Conservation (phyloP, 495 filamentous ascomycete genomes). For the Staphylotrichum tortipilum region DNA sequence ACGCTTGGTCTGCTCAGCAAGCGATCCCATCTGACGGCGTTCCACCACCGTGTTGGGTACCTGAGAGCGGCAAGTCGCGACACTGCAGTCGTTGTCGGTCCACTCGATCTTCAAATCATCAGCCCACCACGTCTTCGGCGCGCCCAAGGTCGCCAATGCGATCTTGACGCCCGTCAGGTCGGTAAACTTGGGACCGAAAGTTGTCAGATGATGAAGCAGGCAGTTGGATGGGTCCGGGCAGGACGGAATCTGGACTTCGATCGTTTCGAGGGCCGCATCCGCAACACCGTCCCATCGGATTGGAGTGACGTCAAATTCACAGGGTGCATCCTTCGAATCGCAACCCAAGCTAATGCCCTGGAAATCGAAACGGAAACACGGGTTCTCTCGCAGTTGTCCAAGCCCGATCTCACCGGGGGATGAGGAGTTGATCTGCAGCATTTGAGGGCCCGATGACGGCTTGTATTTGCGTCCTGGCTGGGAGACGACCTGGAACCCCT, state of each 20-base stretch:
- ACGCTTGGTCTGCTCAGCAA: slow-evolving; percentile 2
- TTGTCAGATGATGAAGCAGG: slow-evolving; percentile 24
- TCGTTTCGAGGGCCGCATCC: slow-evolving; percentile 15
- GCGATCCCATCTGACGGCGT: too few relatives aligned
- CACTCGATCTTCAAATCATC: slow-evolving; percentile 37
- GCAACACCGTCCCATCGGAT: slow-evolving; percentile 22
- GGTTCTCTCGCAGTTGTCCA: slow-evolving; percentile 21
- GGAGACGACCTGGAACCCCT: slow-evolving; percentile 29
- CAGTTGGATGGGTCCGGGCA: slow-evolving; percentile 26
- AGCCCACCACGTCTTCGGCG: slow-evolving; percentile 32
- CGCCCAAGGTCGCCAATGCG: slow-evolving; percentile 19
- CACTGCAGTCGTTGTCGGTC: slow-evolving; percentile 33
- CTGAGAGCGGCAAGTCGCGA: slow-evolving; percentile 30
- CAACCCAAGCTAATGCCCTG: slow-evolving; percentile 33
- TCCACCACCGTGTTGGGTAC: slow-evolving; percentile 22
- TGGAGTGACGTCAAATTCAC: slow-evolving; percentile 33
- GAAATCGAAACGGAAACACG: slow-evolving; percentile 37
- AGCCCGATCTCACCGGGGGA: slow-evolving; percentile 30
- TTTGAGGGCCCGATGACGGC: slow-evolving; percentile 31
- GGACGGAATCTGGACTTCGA: slow-evolving; percentile 25
- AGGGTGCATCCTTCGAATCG: slow-evolving; percentile 27
- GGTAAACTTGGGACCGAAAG: slow-evolving; percentile 18
- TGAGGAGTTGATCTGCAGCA: slow-evolving; percentile 26
- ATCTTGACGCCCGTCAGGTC: slow-evolving; percentile 34
- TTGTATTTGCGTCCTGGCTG: slow-evolving; percentile 18